Evolutionary conservation across 352 stramenopile species (phyloP).

Genomic region (Phytophthora colocasiae): DNA sequence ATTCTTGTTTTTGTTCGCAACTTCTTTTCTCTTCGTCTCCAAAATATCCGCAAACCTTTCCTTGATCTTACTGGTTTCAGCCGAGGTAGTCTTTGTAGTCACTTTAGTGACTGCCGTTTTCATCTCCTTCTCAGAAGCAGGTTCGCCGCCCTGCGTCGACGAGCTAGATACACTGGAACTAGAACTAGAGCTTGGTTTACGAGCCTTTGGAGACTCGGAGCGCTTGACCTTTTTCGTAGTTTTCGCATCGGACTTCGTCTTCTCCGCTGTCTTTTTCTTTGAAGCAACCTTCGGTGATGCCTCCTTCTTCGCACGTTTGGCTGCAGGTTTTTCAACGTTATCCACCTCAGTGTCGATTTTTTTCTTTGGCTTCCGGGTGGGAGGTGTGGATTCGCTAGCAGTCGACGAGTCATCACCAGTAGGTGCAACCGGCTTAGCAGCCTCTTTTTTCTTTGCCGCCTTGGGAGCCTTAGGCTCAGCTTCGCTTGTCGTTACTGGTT

Average conservation of each 20-base stretch:
- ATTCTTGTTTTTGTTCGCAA: constrained; percentile 10
- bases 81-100: constrained; percentile 40
- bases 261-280: neutral
- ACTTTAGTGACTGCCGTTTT: constrained; percentile 32
- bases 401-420: constrained; percentile 28
- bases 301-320: constrained; percentile 52
- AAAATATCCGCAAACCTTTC: constrained; percentile 44
- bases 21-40: constrained; percentile 16
- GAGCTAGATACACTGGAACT: constrained; percentile 21
- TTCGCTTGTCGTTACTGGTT: constrained; percentile 2
- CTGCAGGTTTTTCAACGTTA: constrained; percentile 29
- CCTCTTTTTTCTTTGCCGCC: constrained; percentile 34
- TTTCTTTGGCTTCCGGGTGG: constrained; percentile 46
- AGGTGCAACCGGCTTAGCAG: constrained; percentile 5
- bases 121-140: constrained; percentile 27
- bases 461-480: constrained; percentile 19
- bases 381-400: constrained; percentile 24
- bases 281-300: constrained; percentile 23
- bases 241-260: constrained; percentile 31
- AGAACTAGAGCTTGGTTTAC: constrained; percentile 17
- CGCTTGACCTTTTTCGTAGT: constrained; percentile 24
- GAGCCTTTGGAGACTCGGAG: constrained; percentile 2
- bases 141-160: constrained; percentile 20
- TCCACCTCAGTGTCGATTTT: constrained; percentile 41
- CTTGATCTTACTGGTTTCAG: constrained; percentile 37